Evolutionary conservation across 164 flowering plant genomes (phyloP), one percentile per base, ranked within the genome.

Genomic region (Houttuynia cordata): DNA sequence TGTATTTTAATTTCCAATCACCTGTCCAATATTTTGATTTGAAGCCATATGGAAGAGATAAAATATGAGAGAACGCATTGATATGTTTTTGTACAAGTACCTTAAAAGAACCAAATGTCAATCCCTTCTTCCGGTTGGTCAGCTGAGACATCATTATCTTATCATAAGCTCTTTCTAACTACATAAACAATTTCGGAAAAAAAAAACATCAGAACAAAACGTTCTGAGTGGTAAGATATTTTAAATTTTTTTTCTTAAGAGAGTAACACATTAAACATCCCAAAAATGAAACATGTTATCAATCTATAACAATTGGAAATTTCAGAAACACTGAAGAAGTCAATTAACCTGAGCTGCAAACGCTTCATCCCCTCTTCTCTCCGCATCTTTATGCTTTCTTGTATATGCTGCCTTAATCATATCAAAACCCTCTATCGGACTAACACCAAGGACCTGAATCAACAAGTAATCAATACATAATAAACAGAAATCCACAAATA

Each of bases 141-240:
- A 93, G 75, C 61, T 90, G 97, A 24, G 79, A 75, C 91, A 88
- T 83, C 96, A 93, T 88, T 72, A 93, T 62, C 71, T 81, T 83
- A 76, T 93, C 99, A 78, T 93, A 93, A 51, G 99, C 97, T 72
- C 74, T 76, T 70, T 90, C 97, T 70, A 93, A 79, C 97, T 93
- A 69, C 66, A 67, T 20, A 60, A n/a, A n/a, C 18, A 20, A 58
- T 24, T 25, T 22, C 18, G 19, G 9, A 56, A 18, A 25, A 24
- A 24, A 3, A 13, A 25, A 8, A 30, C 18, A 13, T 24, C 13
- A 34, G n/a, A 17, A 24, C 59, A 30, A 30, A 30, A 30, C n/a
- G 37, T 30, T 30, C 37, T 30, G 37, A 2, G 37, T 30, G 19
- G 21, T 14, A 19, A 12, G 7, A 8, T 1, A 37, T 20, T 58